Base-by-base conservation (phyloP, 2,329 filamentous ascomycete species). In the Ambrosiella beaveri region DNA sequence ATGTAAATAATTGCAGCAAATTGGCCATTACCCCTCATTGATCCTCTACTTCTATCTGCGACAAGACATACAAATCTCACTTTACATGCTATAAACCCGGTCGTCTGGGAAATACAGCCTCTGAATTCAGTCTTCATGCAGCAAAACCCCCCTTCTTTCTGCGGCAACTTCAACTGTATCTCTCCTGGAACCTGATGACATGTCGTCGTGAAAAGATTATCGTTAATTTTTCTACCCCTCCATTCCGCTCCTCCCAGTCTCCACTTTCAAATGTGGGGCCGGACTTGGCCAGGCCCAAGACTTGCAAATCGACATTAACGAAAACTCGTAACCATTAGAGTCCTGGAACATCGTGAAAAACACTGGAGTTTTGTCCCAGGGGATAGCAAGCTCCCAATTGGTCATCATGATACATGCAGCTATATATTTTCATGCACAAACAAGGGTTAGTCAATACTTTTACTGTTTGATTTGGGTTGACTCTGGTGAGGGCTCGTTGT, bases 181-280 rank as follows among this genome's bases (percentile, higher is more conserved):
- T 47, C 44, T 17, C 44, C 44, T 47, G 44, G 44, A 47, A 15
- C 13, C 44, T 17, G 19, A 47, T 15, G 44, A 47, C 44, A 47
- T 47, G 44, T 17, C 44, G 44, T 47, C 19, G n/a, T 47, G 44
- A 47, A 47, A 47, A 47, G 44, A 47, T 38, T 37, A 47, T 47
- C 44, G 15, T 47, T 13, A 13, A 47, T 19, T 50, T 49, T 57
- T 50, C 50, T 19, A 49, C 55, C 56, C 47, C 49, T 53, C 56
- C 39, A 36, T 58, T 47, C 39, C 19, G 12, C 37, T 53, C 56
- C 27, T 52, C 12, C 12, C 36, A 7, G 38, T 15, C 36, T 56
- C 54, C 54, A 56, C 54, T 50, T 50, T 47, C 15, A 56, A 47
- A 47, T 17, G 19, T 47, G 40, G 37, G 38, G 51, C 51, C 51